Base-by-base conservation (phyloP, 1,139 yeast genomes). In the Kodamaea anthophila region DNA sequence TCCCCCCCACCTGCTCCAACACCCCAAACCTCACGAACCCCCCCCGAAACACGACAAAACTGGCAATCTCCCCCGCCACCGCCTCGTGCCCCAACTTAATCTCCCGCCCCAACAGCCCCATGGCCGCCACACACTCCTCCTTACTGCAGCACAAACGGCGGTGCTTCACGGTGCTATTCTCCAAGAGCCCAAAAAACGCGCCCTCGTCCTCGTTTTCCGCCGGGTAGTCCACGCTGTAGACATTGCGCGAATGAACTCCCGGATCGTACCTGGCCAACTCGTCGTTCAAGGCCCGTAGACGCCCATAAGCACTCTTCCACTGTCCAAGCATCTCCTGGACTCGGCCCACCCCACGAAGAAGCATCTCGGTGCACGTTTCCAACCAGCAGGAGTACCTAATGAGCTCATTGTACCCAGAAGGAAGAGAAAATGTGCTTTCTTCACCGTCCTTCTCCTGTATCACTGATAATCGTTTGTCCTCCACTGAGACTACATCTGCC, bases 41-140 rank as follows among this genome's bases (percentile, higher is more conserved):
- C 1, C 69, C 51, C 42, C 71, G 70, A 49, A 70, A 75, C 32
- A 57, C 62, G 37, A 80, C 53, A 36, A 71, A 77, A 31, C 66
- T 68, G 29, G 80, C 77, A 13, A 79, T 60, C 43, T 77, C 83
- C 28, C 74, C 66, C 1, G 88, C 87, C 8, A 79, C 44, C 3
- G 51, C 44, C 44, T 80, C 88, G 49, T 81, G 83, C 16, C 61
- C 65, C 30, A 46, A 41, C 38, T 66, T 72, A 23, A 73, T 49
- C 14, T 56, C 64, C n/a, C 40, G 29, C 32, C 59, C 63, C 23
- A 66, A 39, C 11, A 42, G 52, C 53, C 58, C 46, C 30, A 65
- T 55, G 30, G 47, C 46, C 31, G 55, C 53, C 21, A 62, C 54
- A 29, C 53, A 51, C 13, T 62, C 68, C 5, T 61, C 48, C 34